phyloP scores from a whole-genome alignment of 2,329 filamentous ascomycete species.

The Aspergillus persii region DNA sequence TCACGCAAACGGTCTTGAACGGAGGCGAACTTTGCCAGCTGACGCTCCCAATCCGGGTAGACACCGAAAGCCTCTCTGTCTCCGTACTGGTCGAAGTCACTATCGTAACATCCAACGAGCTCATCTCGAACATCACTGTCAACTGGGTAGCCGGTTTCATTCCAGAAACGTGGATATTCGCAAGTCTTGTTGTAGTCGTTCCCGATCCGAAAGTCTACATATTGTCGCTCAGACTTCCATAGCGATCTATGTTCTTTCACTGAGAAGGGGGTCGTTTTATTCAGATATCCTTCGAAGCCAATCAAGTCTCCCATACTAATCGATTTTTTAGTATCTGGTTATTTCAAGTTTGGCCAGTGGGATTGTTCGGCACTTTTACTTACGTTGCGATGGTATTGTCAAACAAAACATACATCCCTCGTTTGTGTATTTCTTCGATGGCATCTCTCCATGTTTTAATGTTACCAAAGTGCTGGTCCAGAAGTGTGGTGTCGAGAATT shows the following conservation, averaged over 20 bases:
- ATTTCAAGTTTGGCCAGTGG: background rate
- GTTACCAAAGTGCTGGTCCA: conserved; percentile 62
- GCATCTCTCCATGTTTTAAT: conserved; percentile 58
- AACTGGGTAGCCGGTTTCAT: conserved; percentile 55
- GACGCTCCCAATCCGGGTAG: conserved; percentile 62
- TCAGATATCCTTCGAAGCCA: conserved; percentile 61
- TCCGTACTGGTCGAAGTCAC: conserved; percentile 65
- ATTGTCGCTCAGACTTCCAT: conserved; percentile 56
- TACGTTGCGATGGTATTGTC: conserved; percentile 66
- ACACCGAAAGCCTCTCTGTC: conserved; percentile 64
- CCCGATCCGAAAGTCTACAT: conserved; percentile 57
- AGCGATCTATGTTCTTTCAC: conserved; percentile 56
- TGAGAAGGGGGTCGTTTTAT: conserved; percentile 56
- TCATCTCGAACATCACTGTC: conserved; percentile 46
- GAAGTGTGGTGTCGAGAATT: conserved; percentile 60
- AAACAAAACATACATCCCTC: conserved; percentile 64
- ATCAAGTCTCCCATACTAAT: conserved; percentile 57
- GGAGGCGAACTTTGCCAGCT: conserved; percentile 64
- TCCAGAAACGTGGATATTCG: conserved; percentile 61
- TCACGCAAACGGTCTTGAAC: conserved; percentile 66
- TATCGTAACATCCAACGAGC: conserved; percentile 58
- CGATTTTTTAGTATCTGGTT: background rate
- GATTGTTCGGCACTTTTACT: conserved; percentile 22
- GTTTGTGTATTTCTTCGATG: conserved; percentile 59
- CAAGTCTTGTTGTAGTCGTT: conserved; percentile 56